Evolutionary conservation across 2,329 filamentous ascomycete genomes (phyloP), one percentile per base, ranked within the genome.

Genomic region (Periconia sp.): DNA sequence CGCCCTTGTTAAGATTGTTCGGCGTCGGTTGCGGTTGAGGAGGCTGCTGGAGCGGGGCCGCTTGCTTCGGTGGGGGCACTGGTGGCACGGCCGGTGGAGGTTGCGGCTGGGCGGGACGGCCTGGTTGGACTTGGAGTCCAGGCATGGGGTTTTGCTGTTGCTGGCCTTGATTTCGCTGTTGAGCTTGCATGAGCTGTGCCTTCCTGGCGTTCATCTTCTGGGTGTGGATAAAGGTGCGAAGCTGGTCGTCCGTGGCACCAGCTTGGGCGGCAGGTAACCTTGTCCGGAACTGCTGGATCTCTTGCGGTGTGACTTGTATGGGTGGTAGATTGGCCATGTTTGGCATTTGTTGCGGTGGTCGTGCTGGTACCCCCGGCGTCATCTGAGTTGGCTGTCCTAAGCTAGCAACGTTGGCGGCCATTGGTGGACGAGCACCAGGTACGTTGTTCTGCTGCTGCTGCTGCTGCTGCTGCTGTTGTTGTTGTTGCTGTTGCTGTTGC

Each of bases 381-480:
- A 75, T 75, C 42, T 68, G 72, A 7, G 70, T 70, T 15, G 60
- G 63, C 11, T 72, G 70, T 23, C 71, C 71, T 36, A 65, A 53
- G 18, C 52, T 52, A 16, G 50, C 48, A 30, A 44, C 39, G 15
- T 43, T 50, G 25, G 52, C 54, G 15, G 56, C 61, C 30, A 49
- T 58, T 23, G 34, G 48, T 46, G 59, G 60, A 13, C 56, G 43
- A 6, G 37, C 37, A 23, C 52, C 56, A 26, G 48, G 16, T 49
- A 61, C 56, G 11, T 37, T 48, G 19, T 57, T 53, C 11, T 59
- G 59, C 24, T 36, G 37, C 18, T 11, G 33, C 16, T 25, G 30
- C 19, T 28, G 36, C 15, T 41, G 30, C 9, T 26, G 11, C 18
- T 43, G 47, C 28, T 52, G 41, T 25, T 48, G 46, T 45, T 56